Conservation (phyloP, 768 basidiomycete species). For the Tephrocybe sp. region DNA sequence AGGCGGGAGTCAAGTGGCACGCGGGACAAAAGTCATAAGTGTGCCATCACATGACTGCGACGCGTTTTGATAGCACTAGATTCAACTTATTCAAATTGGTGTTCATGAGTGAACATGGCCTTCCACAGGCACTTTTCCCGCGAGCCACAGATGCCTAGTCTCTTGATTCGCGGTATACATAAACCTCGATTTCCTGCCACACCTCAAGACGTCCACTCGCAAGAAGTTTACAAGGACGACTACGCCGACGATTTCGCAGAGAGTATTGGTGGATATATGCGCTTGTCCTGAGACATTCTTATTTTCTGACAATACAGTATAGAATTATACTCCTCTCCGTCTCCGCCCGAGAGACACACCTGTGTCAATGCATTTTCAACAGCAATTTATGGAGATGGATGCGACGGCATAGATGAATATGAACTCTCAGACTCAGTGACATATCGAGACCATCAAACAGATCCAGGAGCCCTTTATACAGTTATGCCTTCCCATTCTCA, state of each 20-base stretch:
- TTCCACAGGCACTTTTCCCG: conserved; percentile 11
- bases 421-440: too few species aligned
- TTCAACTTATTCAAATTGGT: neutral
- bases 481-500: too few species aligned
- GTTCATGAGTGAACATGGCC: conserved; percentile 9
- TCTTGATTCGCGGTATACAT: neutral
- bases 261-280: conserved; percentile 39
- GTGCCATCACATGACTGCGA: conserved; percentile 10
- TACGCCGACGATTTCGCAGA: conserved; percentile 25
- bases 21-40: neutral
- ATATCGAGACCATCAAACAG: too few species aligned
- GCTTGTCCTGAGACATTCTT: conserved; percentile 7
- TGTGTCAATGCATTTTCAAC: neutral
- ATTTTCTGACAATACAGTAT: neutral
- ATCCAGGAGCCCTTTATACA: too few species aligned
- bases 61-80: neutral
- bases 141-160: neutral
- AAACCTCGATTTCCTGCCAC: neutral
- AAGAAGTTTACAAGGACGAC: conserved; percentile 11
- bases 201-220: neutral
- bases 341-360: conserved; percentile 6
- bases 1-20: neutral
- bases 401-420: conserved; percentile 17
- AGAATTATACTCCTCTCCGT: conserved; percentile 21
- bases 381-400: neutral